phyloP scores from a whole-genome alignment of 305 asterid genomes.

The Plantago coronopus region DNA sequence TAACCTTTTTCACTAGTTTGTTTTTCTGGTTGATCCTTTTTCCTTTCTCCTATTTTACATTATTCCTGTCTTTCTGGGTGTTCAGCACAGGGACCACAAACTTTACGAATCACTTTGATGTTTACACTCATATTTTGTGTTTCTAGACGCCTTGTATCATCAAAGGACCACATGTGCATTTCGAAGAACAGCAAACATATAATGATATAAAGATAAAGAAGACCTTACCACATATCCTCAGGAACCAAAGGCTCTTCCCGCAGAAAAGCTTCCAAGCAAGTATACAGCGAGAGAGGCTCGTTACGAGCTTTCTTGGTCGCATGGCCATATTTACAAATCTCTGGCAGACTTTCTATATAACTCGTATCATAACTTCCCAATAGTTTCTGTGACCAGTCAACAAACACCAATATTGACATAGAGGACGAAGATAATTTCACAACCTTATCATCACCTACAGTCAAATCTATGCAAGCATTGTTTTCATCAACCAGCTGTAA shows the following conservation, averaged over 20 bases:
- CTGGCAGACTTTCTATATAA: conserved; percentile 78
- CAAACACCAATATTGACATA: conserved; percentile 81
- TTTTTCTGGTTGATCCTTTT: neutral
- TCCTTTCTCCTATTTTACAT: no score
- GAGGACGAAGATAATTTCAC: conserved; percentile 85
- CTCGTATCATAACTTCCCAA: conserved; percentile 76
- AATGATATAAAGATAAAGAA: conserved; percentile 11
- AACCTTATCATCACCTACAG: conserved; percentile 83
- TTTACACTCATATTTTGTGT: neutral
- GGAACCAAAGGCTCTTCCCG: conserved; percentile 99
- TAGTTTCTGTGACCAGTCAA: conserved; percentile 98
- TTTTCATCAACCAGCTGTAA: conserved; percentile 92
- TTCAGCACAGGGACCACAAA: no score
- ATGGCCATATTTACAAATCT: conserved; percentile 74
- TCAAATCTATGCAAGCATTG: conserved; percentile 85
- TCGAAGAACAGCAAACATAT: conserved; percentile 15
- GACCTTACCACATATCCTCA: conserved; percentile 94
- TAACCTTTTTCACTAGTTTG: neutral
- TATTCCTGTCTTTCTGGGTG: no score
- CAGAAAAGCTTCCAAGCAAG: conserved; percentile 95
- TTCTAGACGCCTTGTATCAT: neutral
- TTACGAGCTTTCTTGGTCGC: conserved; percentile 83
- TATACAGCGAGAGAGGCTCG: conserved; percentile 91
- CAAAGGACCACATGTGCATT: neutral
- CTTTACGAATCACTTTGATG: no score